phyloP scores from a whole-genome alignment of 306 rosid species.

The Astragalus glycyphyllos region DNA sequence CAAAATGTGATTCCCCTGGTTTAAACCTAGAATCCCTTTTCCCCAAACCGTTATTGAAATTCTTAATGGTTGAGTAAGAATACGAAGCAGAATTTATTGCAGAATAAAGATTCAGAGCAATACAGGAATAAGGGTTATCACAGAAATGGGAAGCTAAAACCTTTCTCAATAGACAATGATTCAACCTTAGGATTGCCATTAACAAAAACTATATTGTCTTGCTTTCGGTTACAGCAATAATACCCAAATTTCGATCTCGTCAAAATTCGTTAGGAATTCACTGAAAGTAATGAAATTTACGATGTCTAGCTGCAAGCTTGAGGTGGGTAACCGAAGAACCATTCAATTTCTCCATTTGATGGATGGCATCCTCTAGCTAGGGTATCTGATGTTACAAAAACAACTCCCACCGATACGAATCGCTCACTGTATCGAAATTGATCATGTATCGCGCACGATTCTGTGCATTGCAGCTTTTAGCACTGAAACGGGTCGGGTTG shows the following conservation, averaged over 20 bases:
- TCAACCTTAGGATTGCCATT: slow-evolving; percentile 41
- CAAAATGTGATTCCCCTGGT: slow-evolving; percentile 39
- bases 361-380: too few relatives aligned
- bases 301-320: slow-evolving; percentile 10
- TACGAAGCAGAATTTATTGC: slow-evolving; percentile 27
- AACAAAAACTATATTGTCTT: not conserved
- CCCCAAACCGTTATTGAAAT: slow-evolving; percentile 38
- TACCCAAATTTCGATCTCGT: not conserved
- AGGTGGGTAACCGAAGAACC: not conserved
- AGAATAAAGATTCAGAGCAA: slow-evolving; percentile 38
- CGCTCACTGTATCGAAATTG: too few relatives aligned
- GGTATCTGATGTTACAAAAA: too few relatives aligned
- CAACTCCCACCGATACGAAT: too few relatives aligned
- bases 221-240: not conserved
- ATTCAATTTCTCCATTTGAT: too few relatives aligned
- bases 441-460: too few relatives aligned
- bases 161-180: slow-evolving; percentile 31
- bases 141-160: slow-evolving; percentile 37
- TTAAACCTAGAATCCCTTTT: slow-evolving; percentile 46
- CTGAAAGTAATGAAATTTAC: slow-evolving; percentile 15
- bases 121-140: slow-evolving; percentile 31
- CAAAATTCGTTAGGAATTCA: not conserved
- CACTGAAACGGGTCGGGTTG: too few relatives aligned
- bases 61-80: slow-evolving; percentile 41
- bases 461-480: too few relatives aligned